phyloP scores from a whole-genome alignment of 2,329 filamentous ascomycete genomes.

The Colletotrichum sidae region DNA sequence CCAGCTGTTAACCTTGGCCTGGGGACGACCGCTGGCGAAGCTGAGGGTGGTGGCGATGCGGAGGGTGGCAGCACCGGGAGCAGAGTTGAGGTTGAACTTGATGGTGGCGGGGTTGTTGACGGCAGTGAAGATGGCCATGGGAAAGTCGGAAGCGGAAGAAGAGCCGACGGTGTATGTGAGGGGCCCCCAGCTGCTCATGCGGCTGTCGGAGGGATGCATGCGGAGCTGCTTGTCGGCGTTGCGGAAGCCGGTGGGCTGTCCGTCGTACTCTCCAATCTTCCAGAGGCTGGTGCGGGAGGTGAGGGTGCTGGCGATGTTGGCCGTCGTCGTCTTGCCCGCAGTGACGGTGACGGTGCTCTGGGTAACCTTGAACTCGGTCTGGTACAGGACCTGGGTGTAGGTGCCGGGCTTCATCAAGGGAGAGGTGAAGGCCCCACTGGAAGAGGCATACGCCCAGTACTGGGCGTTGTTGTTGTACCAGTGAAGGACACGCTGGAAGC shows the following conservation, averaged over 20 bases:
- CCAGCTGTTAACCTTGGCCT: slow-evolving; percentile 67
- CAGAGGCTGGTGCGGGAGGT: slow-evolving; percentile 65
- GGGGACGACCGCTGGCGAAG: slow-evolving; percentile 69
- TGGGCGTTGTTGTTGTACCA: slow-evolving; percentile 74
- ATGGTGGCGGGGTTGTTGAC: slow-evolving; percentile 72
- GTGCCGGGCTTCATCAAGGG: slow-evolving; percentile 75
- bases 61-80: slow-evolving; percentile 67
- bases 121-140: slow-evolving; percentile 74
- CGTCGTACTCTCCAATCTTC: slow-evolving; percentile 75
- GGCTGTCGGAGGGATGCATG: slow-evolving; percentile 75
- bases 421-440: slow-evolving; percentile 69
- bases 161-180: slow-evolving; percentile 71
- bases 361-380: slow-evolving; percentile 67
- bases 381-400: slow-evolving; percentile 76
- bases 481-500: slow-evolving; percentile 69
- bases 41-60: slow-evolving; percentile 74
- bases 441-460: slow-evolving; percentile 72
- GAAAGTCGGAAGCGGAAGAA: slow-evolving; percentile 64
- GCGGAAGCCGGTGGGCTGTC: slow-evolving; percentile 71
- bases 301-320: slow-evolving; percentile 61
- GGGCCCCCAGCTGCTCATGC: slow-evolving; percentile 72
- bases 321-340: slow-evolving; percentile 59
- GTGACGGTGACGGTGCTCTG: slow-evolving; percentile 60
- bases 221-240: slow-evolving; percentile 75
- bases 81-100: slow-evolving; percentile 65